Evolutionary conservation across 306 rosid genomes (phyloP).

Genomic region (Prunus davidiana): DNA sequence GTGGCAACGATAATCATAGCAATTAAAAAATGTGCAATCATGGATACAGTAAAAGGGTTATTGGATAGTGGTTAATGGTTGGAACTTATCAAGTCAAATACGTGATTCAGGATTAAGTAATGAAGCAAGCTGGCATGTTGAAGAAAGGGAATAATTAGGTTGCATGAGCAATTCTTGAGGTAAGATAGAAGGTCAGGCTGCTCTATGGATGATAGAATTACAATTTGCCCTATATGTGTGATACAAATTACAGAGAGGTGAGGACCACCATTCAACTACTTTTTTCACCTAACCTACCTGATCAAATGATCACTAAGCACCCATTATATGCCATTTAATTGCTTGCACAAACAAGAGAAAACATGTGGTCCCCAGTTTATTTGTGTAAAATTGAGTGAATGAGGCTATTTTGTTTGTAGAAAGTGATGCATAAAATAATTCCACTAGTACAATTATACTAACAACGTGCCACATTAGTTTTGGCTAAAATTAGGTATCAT

Average conservation of each 20-base stretch:
- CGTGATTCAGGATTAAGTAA: slow-evolving; percentile 25
- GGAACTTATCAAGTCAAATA: slow-evolving; percentile 24
- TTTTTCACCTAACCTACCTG: slow-evolving; percentile 49
- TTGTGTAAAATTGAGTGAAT: background rate
- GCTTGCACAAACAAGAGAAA: slow-evolving; percentile 22
- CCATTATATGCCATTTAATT: slow-evolving; percentile 33
- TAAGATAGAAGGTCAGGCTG: slow-evolving; percentile 22
- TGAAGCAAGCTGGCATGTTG: slow-evolving; percentile 48
- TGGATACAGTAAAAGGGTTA: slow-evolving; percentile 21
- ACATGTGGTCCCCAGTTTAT: slow-evolving; percentile 16
- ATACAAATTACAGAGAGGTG: slow-evolving; percentile 26
- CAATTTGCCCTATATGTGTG: slow-evolving; percentile 40
- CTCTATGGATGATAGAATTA: slow-evolving; percentile 22
- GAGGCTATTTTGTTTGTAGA: background rate
- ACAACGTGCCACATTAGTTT: background rate
- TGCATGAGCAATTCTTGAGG: slow-evolving; percentile 35
- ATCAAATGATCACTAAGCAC: slow-evolving; percentile 37
- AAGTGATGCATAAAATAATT: slow-evolving; percentile 10
- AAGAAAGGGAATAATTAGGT: slow-evolving; percentile 44
- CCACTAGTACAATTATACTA: background rate
- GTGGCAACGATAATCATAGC: slow-evolving; percentile 39
- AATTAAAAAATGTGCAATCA: slow-evolving; percentile 25
- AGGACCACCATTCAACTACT: slow-evolving; percentile 57
- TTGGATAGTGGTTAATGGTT: slow-evolving; percentile 23
- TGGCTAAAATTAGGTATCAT: background rate